These are phyloP conservation scores for Protomyces inouyei DNA, from an alignment of 1,139 yeast genomes.

Conservation along the genomic window DNA sequence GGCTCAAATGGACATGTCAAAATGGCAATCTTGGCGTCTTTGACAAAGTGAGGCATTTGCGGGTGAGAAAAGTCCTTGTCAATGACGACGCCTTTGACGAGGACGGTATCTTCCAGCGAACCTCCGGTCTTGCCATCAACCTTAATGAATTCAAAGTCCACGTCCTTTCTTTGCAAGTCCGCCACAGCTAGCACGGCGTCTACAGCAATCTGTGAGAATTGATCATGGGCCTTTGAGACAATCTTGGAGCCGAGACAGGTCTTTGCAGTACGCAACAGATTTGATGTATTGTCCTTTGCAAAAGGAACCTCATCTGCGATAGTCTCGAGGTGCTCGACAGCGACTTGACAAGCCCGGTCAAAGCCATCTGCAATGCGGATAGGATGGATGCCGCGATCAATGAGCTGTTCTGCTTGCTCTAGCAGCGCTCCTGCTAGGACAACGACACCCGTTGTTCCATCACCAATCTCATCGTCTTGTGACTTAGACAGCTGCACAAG, in stretches of 20 bases:
- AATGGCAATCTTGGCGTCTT: slow-evolving; percentile 84
- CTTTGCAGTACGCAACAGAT: slow-evolving; percentile 79
- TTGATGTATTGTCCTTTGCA: slow-evolving; percentile 38
- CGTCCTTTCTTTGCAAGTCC: slow-evolving; percentile 86
- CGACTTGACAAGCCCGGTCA: slow-evolving; percentile 93
- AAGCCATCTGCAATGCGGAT: slow-evolving; percentile 95
- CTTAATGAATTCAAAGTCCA: slow-evolving; percentile 91
- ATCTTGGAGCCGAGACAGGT: slow-evolving; percentile 94
- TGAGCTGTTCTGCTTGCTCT: slow-evolving; percentile 89
- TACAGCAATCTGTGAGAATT: slow-evolving; percentile 94
- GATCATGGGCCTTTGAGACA: slow-evolving; percentile 88
- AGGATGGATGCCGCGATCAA: slow-evolving; percentile 96
- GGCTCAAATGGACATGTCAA: slow-evolving; percentile 99
- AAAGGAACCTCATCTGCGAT: slow-evolving; percentile 60
- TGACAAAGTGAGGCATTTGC: slow-evolving; percentile 83
- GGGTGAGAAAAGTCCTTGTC: slow-evolving; percentile 98
- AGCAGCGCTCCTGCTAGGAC: slow-evolving; percentile 90
- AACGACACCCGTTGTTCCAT: slow-evolving; percentile 98
- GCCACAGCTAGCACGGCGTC: slow-evolving; percentile 93
- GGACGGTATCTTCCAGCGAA: slow-evolving; percentile 71
- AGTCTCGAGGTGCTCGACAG: slow-evolving; percentile 67
- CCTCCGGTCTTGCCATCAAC: slow-evolving; percentile 97
- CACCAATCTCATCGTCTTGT: slow-evolving; percentile 98
- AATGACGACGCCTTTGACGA: slow-evolving; percentile 84
- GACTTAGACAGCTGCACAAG: slow-evolving; percentile 90